Conservation (phyloP, 2,329 filamentous ascomycete species). For the Paraphaeosphaeria sporulosa region DNA sequence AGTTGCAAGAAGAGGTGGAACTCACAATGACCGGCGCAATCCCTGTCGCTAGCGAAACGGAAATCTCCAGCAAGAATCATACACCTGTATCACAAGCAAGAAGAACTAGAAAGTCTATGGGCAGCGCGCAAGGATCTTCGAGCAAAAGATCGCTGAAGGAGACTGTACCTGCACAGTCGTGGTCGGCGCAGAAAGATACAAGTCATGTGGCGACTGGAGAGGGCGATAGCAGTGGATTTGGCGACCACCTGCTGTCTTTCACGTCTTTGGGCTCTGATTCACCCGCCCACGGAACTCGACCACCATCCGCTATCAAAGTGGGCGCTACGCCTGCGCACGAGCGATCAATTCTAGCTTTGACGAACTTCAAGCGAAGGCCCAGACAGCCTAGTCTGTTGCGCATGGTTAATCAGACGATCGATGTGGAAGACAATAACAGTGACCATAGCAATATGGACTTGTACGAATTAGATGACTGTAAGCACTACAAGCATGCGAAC, state of each 20-base stretch:
- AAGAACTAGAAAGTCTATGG: constrained; percentile 25
- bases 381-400: constrained; percentile 59
- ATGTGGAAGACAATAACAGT: constrained; percentile 55
- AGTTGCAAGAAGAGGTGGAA: constrained; percentile 32
- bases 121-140: constrained; percentile 28
- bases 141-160: constrained; percentile 21
- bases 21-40: constrained; percentile 49
- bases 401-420: constrained; percentile 55
- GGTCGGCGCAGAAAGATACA: constrained; percentile 11
- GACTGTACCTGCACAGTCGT: constrained; percentile 10
- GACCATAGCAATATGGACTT: constrained; percentile 53
- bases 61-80: constrained; percentile 19
- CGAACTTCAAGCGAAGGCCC: constrained; percentile 59
- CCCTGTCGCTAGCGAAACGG: constrained; percentile 24
- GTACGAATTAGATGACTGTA: constrained; percentile 49
- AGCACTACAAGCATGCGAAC: not conserved
- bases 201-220: constrained; percentile 17
- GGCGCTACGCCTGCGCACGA: constrained; percentile 55
- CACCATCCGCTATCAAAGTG: constrained; percentile 54
- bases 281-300: constrained; percentile 45
- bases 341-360: constrained; percentile 57
- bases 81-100: constrained; percentile 32
- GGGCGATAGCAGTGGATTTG: constrained; percentile 42
- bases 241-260: constrained; percentile 39
- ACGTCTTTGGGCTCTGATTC: constrained; percentile 44